Percentiles rank a stretch among this genome's conserved stretches.
Conservation (phyloP, 78 protist species). For the Monosiga brevicollis region DNA sequence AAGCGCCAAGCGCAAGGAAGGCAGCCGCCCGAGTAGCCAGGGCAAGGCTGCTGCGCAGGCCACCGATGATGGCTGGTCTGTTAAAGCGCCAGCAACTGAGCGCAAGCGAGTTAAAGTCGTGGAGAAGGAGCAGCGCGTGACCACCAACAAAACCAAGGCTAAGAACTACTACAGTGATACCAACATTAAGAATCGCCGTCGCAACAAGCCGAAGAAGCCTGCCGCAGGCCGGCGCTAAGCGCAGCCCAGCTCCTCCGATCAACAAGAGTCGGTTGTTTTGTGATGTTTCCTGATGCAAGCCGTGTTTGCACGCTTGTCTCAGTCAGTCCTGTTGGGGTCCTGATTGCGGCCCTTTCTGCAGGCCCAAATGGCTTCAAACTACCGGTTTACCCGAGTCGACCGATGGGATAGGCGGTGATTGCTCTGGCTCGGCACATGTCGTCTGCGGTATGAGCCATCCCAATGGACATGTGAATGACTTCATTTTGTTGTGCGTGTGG, state of each 20-base stretch:
- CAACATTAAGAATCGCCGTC: slow-evolving; percentile 15
- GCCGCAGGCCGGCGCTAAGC: not conserved
- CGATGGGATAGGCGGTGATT: not conserved
- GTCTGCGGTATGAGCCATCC: not conserved
- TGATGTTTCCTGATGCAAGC: not conserved
- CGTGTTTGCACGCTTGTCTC: slow-evolving; percentile 32
- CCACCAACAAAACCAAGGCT: slow-evolving; percentile 5
- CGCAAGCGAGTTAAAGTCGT: not conserved
- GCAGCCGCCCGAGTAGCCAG: not conserved
- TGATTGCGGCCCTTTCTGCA: slow-evolving; percentile 63
- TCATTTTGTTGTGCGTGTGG: not conserved
- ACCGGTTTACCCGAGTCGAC: not conserved
- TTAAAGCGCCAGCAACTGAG: not conserved
- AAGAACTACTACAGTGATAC: not conserved
- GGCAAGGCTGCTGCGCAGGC: not conserved
- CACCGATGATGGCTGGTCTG: not conserved
- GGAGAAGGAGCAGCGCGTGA: slow-evolving; percentile 9
- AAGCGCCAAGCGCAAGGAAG: not conserved
- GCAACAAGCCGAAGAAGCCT: not conserved
- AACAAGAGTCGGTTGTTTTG: not conserved
- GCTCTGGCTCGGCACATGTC: no score
- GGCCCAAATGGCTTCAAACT: slow-evolving; percentile 21
- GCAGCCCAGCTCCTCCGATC: no score
- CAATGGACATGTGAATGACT: not conserved
- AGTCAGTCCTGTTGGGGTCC: no score